Base-by-base conservation (phyloP, 1,139 yeast genomes). In the Debaryomycetaceae sp. region DNA sequence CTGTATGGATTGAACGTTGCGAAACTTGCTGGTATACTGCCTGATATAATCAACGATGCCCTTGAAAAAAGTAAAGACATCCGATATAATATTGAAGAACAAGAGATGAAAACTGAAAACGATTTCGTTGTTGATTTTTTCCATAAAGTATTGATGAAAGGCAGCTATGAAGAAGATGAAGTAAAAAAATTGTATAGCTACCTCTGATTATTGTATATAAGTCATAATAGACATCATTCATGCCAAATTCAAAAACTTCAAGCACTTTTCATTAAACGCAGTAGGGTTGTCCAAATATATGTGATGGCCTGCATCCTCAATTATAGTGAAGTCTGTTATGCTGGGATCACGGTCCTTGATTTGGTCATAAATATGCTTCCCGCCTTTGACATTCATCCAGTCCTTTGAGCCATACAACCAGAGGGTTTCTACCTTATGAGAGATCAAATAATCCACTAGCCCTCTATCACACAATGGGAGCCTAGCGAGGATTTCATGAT, bases 1-100 rank as follows among this genome's bases (percentile, higher is more conserved):
- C 85, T 88, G 50, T 87, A 83, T 61, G 96, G 96, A 0, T 68
- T 87, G 40, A 86, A 87, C 55, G 93, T 87, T 40, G 96, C 96
- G 1, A 78, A 76, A 52, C 57, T 87, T 49, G 90, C 95, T 0
- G 79, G 80, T 0, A 66, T 87, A 3, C 83, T 86, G 1, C 60
- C 59, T 3, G 59, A 59, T 0, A 70, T 87, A 4, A 69, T 86
- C 6, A 57, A 66, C 2, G 57, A 60, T 2, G 95, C 95, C 0
- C 67, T 57, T 46, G 49, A 51, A 6, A 65, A 75, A 5, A 77
- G 90, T 3, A 69, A 68, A 41, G 57, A 62, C 20, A 57, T 75
- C 53, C 76, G 75, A 58, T 45, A 51, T 4, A 51, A 55, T 22
- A 58, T 67, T 7, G 75, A 70, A 41, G 34, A 51, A n/a, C 46